phyloP scores from a whole-genome alignment of 192 early-diverging fungal species.

The Piromyces finnis region DNA sequence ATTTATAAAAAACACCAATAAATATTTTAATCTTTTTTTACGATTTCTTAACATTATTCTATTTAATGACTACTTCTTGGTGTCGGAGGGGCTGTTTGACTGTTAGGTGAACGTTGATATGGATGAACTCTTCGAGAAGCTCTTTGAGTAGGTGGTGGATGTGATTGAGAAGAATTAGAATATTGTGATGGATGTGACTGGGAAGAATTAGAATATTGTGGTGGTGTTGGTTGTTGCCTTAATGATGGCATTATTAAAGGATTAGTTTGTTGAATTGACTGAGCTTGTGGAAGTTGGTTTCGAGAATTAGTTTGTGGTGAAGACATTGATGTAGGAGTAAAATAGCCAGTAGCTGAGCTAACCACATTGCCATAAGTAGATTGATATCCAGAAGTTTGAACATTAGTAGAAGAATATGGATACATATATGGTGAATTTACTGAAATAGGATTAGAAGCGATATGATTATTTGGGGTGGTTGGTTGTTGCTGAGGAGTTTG shows the following conservation, averaged over 20 bases:
- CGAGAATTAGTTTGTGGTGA: neutral
- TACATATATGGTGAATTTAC: neutral
- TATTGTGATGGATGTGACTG: neutral
- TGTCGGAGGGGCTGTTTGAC: neutral
- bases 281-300: neutral
- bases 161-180: neutral
- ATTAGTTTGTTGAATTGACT: neutral
- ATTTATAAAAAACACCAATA: no score
- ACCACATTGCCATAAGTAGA: neutral
- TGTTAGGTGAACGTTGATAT: neutral
- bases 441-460: neutral
- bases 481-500: neutral
- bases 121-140: neutral
- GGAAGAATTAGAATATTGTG: neutral
- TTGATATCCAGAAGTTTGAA: neutral
- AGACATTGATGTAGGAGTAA: neutral
- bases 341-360: neutral
- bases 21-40: no score
- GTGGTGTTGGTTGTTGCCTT: neutral
- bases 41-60: no score
- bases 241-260: neutral
- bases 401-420: neutral
- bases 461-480: neutral
- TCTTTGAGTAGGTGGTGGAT: neutral
- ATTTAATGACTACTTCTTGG: neutral